Base-by-base conservation (phyloP, 805 yeast species). In the Ogataea philodendri region DNA sequence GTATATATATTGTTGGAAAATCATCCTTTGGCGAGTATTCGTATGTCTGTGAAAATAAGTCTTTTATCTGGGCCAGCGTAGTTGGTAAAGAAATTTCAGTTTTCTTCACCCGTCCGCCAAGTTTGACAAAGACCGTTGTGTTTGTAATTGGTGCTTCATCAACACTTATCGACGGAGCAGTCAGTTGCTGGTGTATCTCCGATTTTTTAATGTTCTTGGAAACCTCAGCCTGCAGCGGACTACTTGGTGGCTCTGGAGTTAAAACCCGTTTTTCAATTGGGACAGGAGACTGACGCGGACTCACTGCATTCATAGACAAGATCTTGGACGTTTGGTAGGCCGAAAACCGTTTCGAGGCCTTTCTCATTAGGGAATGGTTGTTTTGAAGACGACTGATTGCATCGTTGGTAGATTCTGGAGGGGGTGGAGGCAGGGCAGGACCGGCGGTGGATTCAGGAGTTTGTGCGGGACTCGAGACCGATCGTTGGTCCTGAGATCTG, bases 301-400 rank as follows among this genome's bases (percentile, higher is more conserved):
- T 37, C 4, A 39, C 30, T 1, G 37, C 40, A 24, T 51, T 47
- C 61, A 58, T 55, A 5, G 58, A 55, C 4, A 55, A 42, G 4
- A 56, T 56, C 30, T 57, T 54, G 10, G 54, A 45, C 0, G 59
- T 55, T 53, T 90, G 97, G 43, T 89, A 90, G 0, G 97, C 96
- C 5, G 96, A 87, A 55, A 83, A 90, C 37, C 98, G 68, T 49
- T 90, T 82, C 0, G 97, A 89, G 0, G 97, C 99, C 43, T 96
- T 74, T 48, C 99, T 73, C 65, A 83, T 94, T 20, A 93, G 65
- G 3, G 85, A 82, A 30, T 84, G 85, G 3, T 89, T 86, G 29
- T 81, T 78, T 52, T 90, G 96, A 7, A 90, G 66, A 48, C 84
- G 85, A 0, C 78, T 68, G 18, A 89, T 66, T 0, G 96, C 87